Evolutionary conservation across 768 basidiomycete genomes (phyloP), one percentile per base, ranked within the genome.

Genomic region (Clitopilus passeckerianus): DNA sequence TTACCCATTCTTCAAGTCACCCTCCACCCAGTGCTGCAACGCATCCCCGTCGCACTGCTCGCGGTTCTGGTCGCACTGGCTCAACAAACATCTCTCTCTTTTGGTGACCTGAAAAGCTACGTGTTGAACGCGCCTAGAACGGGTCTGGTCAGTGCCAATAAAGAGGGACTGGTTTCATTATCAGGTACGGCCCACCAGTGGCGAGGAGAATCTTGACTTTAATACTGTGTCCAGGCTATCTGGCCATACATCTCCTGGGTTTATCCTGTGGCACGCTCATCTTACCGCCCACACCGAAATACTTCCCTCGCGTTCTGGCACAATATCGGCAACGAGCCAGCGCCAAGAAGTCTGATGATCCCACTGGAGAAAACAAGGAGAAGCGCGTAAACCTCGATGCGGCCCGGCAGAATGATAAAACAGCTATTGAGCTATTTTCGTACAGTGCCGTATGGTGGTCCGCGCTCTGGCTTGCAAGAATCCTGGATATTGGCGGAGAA

Each of bases 91-190:
- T 65, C 79, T 0, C 77, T 98, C 6, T 83, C 85, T 2, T 67
- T 68, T 8, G 72, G 79, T 6, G 78, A 82, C 0, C 71, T 95
- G 6, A 80, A 87, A 66, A 53, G 72, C 0, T 93, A 86, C 73
- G 81, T 91, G 4, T 77, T 96, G 24, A 68, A 82, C 0, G 82
- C 85, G 0, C 82, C 86, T 2, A 84, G 96, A 7, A 75, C 72
- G 9, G 78, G 80, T 34, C 53, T 95, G 3, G 63, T 98, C 34
- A 86, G 83, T 34, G 81, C 85, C 18, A 98, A 99, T 76, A 97
- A 97, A 68, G 97, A 99, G 70, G 97, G 97, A 0, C 67, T 99
- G 20, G 78, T 89, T 33, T 94, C 91, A 1, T 77, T 96, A 18
- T 71, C 83, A 57, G 93, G 91, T 89, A 57, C 14, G 37, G 12